Evolutionary conservation across 768 basidiomycete genomes (phyloP).

Genomic region (Suillus luteus): DNA sequence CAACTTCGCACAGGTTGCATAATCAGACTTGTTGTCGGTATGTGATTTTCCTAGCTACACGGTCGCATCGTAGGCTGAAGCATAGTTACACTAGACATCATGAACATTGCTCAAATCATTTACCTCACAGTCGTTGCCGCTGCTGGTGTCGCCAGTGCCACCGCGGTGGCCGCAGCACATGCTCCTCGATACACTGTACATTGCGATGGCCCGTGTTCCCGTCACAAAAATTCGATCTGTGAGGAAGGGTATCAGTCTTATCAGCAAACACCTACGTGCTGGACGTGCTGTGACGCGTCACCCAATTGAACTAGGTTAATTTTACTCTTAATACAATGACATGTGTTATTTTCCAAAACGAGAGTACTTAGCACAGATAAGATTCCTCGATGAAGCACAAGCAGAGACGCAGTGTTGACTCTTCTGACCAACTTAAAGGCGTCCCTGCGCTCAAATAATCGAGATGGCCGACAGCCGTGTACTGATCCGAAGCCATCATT

Average conservation of each 20-base stretch:
- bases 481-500: too few species aligned
- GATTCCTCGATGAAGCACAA: background rate
- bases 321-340: background rate
- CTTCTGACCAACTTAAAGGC: too few species aligned
- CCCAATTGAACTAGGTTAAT: background rate
- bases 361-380: background rate
- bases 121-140: constrained; percentile 29
- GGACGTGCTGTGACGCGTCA: too few species aligned
- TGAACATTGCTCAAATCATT: background rate
- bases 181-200: too few species aligned
- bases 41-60: background rate
- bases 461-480: too few species aligned
- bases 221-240: too few species aligned
- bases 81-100: background rate
- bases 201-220: too few species aligned
- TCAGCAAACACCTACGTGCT: too few species aligned
- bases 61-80: background rate
- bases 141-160: constrained; percentile 11
- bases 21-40: background rate
- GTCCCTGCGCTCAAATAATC: too few species aligned
- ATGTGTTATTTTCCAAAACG: background rate
- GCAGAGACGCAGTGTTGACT: background rate
- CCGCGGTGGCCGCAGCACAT: too few species aligned
- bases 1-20: background rate
- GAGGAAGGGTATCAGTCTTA: too few species aligned